Evolutionary conservation across 331 rosid genomes (phyloP).

Genomic region (Pyracantha coccinea): DNA sequence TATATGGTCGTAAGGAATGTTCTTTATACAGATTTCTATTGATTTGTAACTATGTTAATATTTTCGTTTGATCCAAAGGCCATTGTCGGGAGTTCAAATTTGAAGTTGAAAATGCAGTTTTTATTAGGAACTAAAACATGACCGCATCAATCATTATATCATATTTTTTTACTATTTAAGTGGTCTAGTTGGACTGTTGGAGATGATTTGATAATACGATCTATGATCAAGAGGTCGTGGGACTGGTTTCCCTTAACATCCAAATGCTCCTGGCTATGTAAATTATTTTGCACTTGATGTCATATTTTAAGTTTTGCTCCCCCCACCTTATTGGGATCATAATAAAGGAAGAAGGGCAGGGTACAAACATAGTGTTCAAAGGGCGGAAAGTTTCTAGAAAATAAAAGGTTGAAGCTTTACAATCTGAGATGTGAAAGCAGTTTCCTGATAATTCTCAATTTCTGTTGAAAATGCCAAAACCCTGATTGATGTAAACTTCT

Average conservation of each 20-base stretch:
- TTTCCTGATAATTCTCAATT: no score
- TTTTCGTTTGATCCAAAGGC: not conserved
- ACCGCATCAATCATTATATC: not conserved
- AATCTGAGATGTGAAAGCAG: not conserved
- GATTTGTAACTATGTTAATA: not conserved
- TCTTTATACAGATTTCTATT: constrained; percentile 11
- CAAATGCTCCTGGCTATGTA: not conserved
- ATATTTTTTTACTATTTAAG: not conserved
- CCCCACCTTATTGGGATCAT: not conserved
- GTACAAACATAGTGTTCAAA: not conserved
- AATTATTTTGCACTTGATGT: not conserved
- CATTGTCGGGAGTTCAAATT: not conserved
- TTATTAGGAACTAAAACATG: not conserved
- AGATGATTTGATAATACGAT: not conserved
- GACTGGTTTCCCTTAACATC: not conserved
- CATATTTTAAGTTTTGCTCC: not conserved
- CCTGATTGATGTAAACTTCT: not conserved
- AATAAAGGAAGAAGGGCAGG: not conserved
- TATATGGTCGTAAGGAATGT: constrained; percentile 20
- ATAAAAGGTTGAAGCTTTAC: not conserved
- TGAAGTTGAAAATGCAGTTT: not conserved
- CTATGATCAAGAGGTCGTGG: not conserved
- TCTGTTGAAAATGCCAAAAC: not conserved
- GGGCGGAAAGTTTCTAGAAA: not conserved
- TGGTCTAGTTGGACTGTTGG: not conserved